Conservation (phyloP, 176 grass and related monocot genomes). For the Bolboschoenus planiculmis region DNA sequence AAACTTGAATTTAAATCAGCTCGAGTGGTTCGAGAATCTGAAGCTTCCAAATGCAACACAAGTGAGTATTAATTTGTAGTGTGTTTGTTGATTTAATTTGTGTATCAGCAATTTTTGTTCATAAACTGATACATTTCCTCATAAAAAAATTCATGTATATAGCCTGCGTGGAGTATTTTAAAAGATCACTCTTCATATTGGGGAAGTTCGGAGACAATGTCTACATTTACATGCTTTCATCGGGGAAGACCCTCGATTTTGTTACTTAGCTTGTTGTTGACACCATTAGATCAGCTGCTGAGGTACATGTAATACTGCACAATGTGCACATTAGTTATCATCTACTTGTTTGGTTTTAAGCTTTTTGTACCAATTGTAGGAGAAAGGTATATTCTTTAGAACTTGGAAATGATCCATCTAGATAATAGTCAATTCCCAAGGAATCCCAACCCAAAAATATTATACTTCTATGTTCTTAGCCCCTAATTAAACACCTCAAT, state of each 20-base stretch:
- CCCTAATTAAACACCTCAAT: too few relatives aligned
- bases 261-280: not conserved
- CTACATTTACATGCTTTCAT: not conserved
- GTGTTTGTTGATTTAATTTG: not conserved
- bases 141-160: not conserved
- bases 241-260: conserved; percentile 11
- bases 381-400: too few relatives aligned
- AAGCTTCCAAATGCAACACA: conserved; percentile 38
- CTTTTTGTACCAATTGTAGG: too few relatives aligned
- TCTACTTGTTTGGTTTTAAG: too few relatives aligned
- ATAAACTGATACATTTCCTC: not conserved
- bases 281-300: conserved; percentile 17
- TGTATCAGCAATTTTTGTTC: not conserved
- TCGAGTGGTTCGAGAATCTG: conserved; percentile 35
- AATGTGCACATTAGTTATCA: not conserved
- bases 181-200: conserved; percentile 30
- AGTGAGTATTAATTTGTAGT: conserved; percentile 1
- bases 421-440: too few relatives aligned
- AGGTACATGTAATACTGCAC: conserved; percentile 10
- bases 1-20: too few relatives aligned
- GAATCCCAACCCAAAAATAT: too few relatives aligned
- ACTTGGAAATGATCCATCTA: too few relatives aligned
- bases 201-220: conserved; percentile 33
- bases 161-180: conserved; percentile 18
- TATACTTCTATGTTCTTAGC: too few relatives aligned